Conservation (phyloP, 176 grass and related monocot species). For the Luzula sylvatica region DNA sequence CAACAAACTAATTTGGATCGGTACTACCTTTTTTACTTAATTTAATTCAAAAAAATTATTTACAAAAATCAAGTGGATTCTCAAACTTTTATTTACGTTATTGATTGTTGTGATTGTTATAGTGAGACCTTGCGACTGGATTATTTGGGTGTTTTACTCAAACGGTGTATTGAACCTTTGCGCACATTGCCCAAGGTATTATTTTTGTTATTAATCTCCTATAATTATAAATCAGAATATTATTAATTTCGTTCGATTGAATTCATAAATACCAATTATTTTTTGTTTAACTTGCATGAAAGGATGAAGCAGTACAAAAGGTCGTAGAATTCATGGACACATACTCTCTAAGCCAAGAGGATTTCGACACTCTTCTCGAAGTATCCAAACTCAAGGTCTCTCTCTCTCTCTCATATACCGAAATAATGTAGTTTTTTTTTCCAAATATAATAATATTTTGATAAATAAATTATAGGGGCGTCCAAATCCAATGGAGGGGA, state of each 20-base stretch:
- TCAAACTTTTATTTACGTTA: no score
- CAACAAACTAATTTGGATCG: constrained; percentile 79
- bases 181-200: constrained; percentile 71
- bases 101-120: no score
- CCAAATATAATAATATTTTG: no score
- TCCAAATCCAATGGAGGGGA: constrained; percentile 85
- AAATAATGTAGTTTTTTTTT: not conserved
- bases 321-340: constrained; percentile 95
- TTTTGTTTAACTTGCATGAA: constrained; percentile 15
- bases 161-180: constrained; percentile 55
- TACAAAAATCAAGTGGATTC: no score
- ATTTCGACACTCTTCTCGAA: constrained; percentile 84
- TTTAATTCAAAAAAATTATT: not conserved
- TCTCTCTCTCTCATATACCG: not conserved
- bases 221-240: constrained; percentile 2
- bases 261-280: not conserved
- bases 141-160: constrained; percentile 76
- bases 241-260: not conserved
- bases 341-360: constrained; percentile 95
- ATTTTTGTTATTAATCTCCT: not conserved
- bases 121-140: constrained; percentile 82
- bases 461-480: constrained; percentile 35
- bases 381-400: constrained; percentile 90
- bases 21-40: constrained; percentile 23
- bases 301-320: constrained; percentile 81